Percentiles rank a stretch among this genome's conserved stretches.
Conservation (phyloP, 495 filamentous ascomycete genomes). For the Lasiosphaeria hispida region DNA sequence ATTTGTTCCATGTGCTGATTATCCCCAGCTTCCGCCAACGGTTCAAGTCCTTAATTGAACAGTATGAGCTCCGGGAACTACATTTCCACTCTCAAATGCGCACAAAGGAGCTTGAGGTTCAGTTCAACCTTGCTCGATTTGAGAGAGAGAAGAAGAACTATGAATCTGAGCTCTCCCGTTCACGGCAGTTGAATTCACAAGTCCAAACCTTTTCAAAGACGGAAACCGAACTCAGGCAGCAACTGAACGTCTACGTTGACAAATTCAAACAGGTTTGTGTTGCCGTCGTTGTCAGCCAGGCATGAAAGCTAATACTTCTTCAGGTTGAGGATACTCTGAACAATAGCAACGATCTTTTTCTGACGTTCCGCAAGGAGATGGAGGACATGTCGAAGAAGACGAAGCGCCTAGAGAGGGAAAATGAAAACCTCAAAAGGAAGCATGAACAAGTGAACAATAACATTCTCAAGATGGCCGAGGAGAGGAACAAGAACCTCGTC, state of each 20-base stretch:
- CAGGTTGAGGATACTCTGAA: conserved; percentile 98
- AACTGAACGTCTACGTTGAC: conserved; percentile 97
- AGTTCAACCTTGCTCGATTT: conserved; percentile 78
- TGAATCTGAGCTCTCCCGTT: conserved; percentile 73
- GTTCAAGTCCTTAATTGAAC: conserved; percentile 90
- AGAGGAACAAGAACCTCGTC: conserved; percentile 75
- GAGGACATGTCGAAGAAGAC: conserved; percentile 99
- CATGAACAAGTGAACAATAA: conserved; percentile 92
- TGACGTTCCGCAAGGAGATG: conserved; percentile 99
- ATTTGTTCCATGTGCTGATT: conserved; percentile 24
- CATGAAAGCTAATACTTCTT: neutral
- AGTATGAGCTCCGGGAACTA: conserved; percentile 90
- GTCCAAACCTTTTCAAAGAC: conserved; percentile 96
- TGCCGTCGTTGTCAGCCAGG: conserved; percentile 15
- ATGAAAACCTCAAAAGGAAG: conserved; percentile 84
- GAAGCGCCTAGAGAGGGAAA: conserved; percentile 95
- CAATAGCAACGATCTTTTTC: conserved; percentile 96
- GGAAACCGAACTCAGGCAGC: conserved; percentile 86
- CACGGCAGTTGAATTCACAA: conserved; percentile 80
- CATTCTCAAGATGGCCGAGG: conserved; percentile 97
- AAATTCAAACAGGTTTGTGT: conserved; percentile 96
- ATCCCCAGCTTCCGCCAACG: conserved; percentile 71
- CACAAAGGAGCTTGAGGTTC: conserved; percentile 94
- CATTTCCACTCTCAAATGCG: conserved; percentile 87
- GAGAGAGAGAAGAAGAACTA: conserved; percentile 86